phyloP scores from a whole-genome alignment of 345 rosid genomes.

The Melastoma malabathricum region DNA sequence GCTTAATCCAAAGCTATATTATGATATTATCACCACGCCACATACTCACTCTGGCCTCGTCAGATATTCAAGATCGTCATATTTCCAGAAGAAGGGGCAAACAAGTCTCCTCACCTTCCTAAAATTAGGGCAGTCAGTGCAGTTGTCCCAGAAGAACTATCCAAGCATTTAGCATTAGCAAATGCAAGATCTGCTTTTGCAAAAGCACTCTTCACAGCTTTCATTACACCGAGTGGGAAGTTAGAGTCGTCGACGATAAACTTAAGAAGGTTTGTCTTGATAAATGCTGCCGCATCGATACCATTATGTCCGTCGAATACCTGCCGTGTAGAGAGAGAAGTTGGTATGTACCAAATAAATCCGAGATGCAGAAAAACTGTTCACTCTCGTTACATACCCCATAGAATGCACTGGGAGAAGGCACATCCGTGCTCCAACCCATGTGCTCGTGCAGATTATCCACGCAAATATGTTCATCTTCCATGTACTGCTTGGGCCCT shows the following conservation, averaged over 20 bases:
- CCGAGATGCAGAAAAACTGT: background rate
- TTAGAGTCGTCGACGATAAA: slow-evolving; percentile 18
- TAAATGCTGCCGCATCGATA: slow-evolving; percentile 15
- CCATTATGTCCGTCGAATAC: slow-evolving; percentile 29
- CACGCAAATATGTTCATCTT: slow-evolving; percentile 16
- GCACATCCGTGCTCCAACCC: slow-evolving; percentile 3
- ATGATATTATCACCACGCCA: background rate
- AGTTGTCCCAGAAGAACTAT: slow-evolving; percentile 17
- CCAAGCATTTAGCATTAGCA: slow-evolving; percentile 15
- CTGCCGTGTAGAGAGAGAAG: slow-evolving; percentile 3
- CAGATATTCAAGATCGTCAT: background rate
- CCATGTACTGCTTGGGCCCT: slow-evolving; percentile 12
- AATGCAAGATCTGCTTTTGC: slow-evolving; percentile 17
- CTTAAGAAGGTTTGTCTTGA: slow-evolving; percentile 13
- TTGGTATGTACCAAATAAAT: background rate
- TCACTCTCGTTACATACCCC: slow-evolving; percentile 11
- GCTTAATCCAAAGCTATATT: too few relatives aligned
- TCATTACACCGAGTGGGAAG: slow-evolving; percentile 9
- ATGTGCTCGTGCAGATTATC: slow-evolving; percentile 14
- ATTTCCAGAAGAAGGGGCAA: background rate
- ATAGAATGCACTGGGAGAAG: slow-evolving; percentile 21
- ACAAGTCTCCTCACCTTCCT: slow-evolving; percentile 10
- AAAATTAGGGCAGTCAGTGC: slow-evolving; percentile 16
- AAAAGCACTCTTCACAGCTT: slow-evolving; percentile 20
- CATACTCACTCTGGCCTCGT: background rate